phyloP scores from a whole-genome alignment of 1,284 basidiomycete species.

The Puccinia sorghi region DNA sequence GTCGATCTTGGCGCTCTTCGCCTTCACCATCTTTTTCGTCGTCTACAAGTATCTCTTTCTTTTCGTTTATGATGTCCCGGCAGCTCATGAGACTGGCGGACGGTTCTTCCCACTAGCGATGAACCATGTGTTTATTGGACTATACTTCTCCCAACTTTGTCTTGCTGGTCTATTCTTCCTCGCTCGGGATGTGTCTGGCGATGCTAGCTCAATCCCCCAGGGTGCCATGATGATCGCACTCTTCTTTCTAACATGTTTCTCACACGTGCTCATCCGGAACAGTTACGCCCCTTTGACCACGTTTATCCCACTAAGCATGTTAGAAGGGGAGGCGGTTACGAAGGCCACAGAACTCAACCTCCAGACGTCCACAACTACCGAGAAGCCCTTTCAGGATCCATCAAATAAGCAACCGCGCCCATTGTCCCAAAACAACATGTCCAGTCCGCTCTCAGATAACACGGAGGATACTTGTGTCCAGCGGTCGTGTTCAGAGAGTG shows the following conservation, averaged over 20 bases:
- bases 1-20: slow-evolving; percentile 79
- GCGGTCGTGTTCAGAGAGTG: background rate
- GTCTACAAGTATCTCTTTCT: slow-evolving; percentile 70
- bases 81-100: slow-evolving; percentile 80
- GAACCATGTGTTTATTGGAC: slow-evolving; percentile 85
- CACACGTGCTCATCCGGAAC: slow-evolving; percentile 33
- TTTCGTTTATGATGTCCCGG: slow-evolving; percentile 68
- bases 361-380: background rate
- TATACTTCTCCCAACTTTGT: slow-evolving; percentile 80
- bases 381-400: slow-evolving; percentile 5
- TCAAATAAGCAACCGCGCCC: background rate
- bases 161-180: slow-evolving; percentile 58
- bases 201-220: slow-evolving; percentile 36
- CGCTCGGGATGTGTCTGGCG: slow-evolving; percentile 5
- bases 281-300: slow-evolving; percentile 43
- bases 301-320: slow-evolving; percentile 42
- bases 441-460: background rate
- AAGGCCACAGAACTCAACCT: background rate
- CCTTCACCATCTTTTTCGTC: slow-evolving; percentile 81
- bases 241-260: slow-evolving; percentile 28
- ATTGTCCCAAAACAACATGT: background rate
- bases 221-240: slow-evolving; percentile 38
- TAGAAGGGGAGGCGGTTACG: slow-evolving; percentile 12
- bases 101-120: slow-evolving; percentile 94
- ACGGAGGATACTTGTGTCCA: background rate